Evolutionary conservation across 495 filamentous ascomycete species (phyloP).

Genomic region (Penicillium simplicissimum): DNA sequence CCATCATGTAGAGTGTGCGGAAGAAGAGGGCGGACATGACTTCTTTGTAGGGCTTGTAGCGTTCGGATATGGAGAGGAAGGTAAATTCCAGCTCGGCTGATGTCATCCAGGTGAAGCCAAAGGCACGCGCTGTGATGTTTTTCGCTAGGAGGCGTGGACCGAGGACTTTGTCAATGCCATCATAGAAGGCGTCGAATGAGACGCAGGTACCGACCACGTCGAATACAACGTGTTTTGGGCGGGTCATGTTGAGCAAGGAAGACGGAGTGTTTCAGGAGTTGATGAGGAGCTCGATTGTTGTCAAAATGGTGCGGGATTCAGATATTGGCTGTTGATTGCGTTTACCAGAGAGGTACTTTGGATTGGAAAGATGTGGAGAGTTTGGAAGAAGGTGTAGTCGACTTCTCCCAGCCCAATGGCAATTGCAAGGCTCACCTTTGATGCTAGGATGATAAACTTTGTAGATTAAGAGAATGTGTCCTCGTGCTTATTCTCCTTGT

Average conservation of each 20-base stretch:
- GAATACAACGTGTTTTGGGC: slow-evolving; percentile 25
- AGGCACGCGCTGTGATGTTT: slow-evolving; percentile 33
- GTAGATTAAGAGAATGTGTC: neutral
- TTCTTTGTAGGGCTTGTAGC: slow-evolving; percentile 37
- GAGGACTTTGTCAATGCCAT: slow-evolving; percentile 6
- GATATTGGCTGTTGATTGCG: neutral
- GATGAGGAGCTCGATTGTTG: neutral
- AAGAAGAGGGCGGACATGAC: slow-evolving; percentile 41
- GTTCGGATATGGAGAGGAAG: slow-evolving; percentile 42
- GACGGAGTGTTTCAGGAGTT: neutral
- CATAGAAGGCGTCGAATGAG: too few species aligned
- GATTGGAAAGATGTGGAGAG: neutral
- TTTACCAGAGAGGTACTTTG: neutral
- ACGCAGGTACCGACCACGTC: too few species aligned
- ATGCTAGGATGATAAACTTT: neutral
- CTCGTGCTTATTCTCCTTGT: too few species aligned
- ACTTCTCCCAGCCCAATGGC: neutral
- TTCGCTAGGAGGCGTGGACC: slow-evolving; percentile 32
- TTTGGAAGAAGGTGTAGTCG: neutral
- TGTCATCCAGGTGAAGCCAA: slow-evolving; percentile 46
- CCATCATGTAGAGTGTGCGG: slow-evolving; percentile 40
- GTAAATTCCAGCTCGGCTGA: slow-evolving; percentile 45
- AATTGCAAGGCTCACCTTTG: neutral
- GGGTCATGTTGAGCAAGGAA: slow-evolving; percentile 9
- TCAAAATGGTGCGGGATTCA: neutral